These are phyloP conservation scores for Phyllosticta capitalensis DNA, from an alignment of 2,329 filamentous ascomycete species.

Conservation along the genomic window DNA sequence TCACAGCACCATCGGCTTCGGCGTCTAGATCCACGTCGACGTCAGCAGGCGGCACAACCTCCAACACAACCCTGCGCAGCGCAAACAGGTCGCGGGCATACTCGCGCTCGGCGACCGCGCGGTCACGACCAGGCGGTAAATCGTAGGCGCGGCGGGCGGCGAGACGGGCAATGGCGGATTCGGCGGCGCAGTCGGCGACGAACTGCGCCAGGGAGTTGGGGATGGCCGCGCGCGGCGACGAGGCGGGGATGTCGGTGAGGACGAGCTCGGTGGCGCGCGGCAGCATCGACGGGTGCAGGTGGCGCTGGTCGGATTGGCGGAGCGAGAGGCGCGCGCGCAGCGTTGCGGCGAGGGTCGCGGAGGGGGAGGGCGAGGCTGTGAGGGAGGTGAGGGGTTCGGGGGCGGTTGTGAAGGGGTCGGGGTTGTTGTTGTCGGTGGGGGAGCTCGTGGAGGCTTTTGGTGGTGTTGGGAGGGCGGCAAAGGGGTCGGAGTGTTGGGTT, in stretches of 20 bases:
- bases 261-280: constrained; percentile 46
- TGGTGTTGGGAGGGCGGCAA: background rate
- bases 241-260: constrained; percentile 47
- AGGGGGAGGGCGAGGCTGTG: background rate
- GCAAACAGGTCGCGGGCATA: constrained; percentile 45
- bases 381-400: background rate
- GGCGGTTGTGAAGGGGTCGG: background rate
- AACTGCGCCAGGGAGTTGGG: constrained; percentile 39
- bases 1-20: constrained; percentile 3
- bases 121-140: constrained; percentile 46
- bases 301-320: constrained; percentile 23
- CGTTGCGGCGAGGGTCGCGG: constrained; percentile 13
- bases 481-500: background rate
- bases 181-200: constrained; percentile 47
- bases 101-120: constrained; percentile 39
- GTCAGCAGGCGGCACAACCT: constrained; percentile 31
- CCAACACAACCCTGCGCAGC: constrained; percentile 46
- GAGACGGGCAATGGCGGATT: constrained; percentile 42
- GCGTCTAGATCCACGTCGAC: background rate
- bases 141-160: constrained; percentile 48
- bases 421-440: background rate
- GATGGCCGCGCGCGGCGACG: constrained; percentile 23
- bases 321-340: constrained; percentile 22
- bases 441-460: background rate
- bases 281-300: constrained; percentile 46